Conservation (phyloP, 768 basidiomycete genomes). For the Auriscalpium vulgare region DNA sequence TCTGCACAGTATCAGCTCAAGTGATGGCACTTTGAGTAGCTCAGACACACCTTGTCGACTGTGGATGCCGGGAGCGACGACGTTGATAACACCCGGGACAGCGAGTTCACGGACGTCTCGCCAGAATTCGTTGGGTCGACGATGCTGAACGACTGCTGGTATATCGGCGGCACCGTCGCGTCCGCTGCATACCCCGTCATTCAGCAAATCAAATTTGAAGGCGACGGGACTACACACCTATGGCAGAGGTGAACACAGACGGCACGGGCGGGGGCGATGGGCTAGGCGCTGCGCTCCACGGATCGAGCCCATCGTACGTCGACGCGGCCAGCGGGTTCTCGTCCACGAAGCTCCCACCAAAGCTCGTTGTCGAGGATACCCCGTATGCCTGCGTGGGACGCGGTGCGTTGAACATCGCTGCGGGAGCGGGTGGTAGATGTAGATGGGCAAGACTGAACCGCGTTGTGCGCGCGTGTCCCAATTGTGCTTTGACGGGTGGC, state of each 20-base stretch:
- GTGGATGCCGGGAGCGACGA: conserved; percentile 75
- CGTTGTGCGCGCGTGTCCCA: too few species aligned
- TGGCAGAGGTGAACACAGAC: conserved; percentile 28
- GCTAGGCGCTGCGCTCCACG: conserved; percentile 66
- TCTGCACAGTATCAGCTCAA: conserved; percentile 35
- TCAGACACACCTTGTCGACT: conserved; percentile 63
- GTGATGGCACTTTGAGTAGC: not conserved
- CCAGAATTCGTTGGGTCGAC: conserved; percentile 67
- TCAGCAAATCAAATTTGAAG: not conserved
- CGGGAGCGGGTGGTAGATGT: not conserved
- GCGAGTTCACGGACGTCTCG: conserved; percentile 73
- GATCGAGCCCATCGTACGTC: conserved; percentile 66
- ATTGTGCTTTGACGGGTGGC: too few species aligned
- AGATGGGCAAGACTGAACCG: too few species aligned
- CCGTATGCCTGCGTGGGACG: conserved; percentile 65
- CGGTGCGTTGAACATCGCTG: conserved; percentile 78
- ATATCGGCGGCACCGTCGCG: conserved; percentile 73
- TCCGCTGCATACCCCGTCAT: conserved; percentile 42
- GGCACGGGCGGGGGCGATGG: conserved; percentile 56
- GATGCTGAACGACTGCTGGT: conserved; percentile 62
- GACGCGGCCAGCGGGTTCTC: conserved; percentile 66
- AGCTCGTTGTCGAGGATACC: conserved; percentile 43
- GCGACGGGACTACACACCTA: conserved; percentile 4
- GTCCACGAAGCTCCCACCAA: conserved; percentile 68
- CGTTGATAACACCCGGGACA: conserved; percentile 73